Evolutionary conservation across 139 green algal species (phyloP), one percentile per base, ranked within the genome.

Genomic region (Picochlorum costavermella): DNA sequence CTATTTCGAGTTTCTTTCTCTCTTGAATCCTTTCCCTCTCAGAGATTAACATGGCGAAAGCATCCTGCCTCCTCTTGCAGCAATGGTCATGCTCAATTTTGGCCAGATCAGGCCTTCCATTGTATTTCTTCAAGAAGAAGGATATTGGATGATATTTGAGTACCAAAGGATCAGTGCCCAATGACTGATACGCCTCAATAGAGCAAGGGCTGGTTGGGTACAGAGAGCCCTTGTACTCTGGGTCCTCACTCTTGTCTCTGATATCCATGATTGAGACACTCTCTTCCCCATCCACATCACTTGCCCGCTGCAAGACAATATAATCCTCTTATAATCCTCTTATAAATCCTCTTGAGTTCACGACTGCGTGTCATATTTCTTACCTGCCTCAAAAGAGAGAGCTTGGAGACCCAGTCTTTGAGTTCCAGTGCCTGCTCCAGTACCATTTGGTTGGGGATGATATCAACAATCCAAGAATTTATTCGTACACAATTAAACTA

Each of bases 81-180:
- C 83, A 65, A 46, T 87, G 75, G 8, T 88, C 72, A 63, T 81
- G 92, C 10, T 80, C 75, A 37, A 92, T 53, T 49, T 81, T 60
- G 1, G 73, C 75, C 29, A 94, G 71, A 17, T 89, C 81, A 0
- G 48, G 28, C 20, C 82, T 71, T 53, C 17, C 16, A 23, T 58
- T 58, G 17, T 81, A 73, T 9, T 65, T 55, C 9, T 72, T 67
- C 60, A 76, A 51, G 65, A 88, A 96, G 26, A 58, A 64, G 9
- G 80, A 63, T 4, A 75, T 14, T n/a, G 83, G 77, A 29, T 81
- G 74, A 68, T 81, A 84, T 36, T 75, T 64, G 31, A 95, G 81
- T 40, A 87, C 77, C 16, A 77, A 30, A 5, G 88, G 89, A 74
- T 96, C 89, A 50, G 95, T 82, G 25, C 89, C 89, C 14, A 92